These are phyloP conservation scores for Fistulinella prunicolor DNA, from an alignment of 768 basidiomycete species.

Conservation along the genomic window DNA sequence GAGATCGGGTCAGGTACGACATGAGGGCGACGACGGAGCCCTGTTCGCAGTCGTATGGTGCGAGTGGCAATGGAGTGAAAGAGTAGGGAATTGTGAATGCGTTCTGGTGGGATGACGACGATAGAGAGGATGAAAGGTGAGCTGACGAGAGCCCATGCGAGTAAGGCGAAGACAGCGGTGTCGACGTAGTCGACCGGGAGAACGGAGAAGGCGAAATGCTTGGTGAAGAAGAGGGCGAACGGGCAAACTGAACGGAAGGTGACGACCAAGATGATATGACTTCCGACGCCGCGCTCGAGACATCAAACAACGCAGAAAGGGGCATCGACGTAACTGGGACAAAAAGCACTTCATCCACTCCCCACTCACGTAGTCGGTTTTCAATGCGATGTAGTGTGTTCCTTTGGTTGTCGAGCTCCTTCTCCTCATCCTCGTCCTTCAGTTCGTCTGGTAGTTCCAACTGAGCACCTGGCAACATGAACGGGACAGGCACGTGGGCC, in stretches of 20 bases:
- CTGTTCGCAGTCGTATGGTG: conserved; percentile 27
- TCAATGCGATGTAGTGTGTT: conserved; percentile 46
- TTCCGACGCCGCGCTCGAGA: conserved; percentile 19
- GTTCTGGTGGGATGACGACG: conserved; percentile 25
- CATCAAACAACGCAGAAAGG: conserved; percentile 22
- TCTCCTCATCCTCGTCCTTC: conserved; percentile 30
- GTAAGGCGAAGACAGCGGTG: conserved; percentile 32
- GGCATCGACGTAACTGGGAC: conserved; percentile 33
- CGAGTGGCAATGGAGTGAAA: conserved; percentile 28
- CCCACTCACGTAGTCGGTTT: conserved; percentile 60
- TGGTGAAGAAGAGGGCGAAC: conserved; percentile 29
- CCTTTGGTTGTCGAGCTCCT: conserved; percentile 39
- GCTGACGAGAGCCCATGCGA: conserved; percentile 23
- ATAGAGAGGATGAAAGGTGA: conserved; percentile 23
- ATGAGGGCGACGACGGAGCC: conserved; percentile 24
- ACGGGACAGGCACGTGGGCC: conserved; percentile 55
- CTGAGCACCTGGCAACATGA: conserved; percentile 29
- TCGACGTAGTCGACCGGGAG: conserved; percentile 29
- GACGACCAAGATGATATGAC: conserved; percentile 21
- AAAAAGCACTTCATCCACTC: conserved; percentile 75
- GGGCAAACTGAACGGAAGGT: conserved; percentile 24
- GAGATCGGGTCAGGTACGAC: conserved; percentile 27
- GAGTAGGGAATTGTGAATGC: conserved; percentile 30
- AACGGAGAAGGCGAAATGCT: conserved; percentile 34
- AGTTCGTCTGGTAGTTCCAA: conserved; percentile 37